Evolutionary conservation across 2,329 filamentous ascomycete species (phyloP).

Genomic region (Aspergillus sojae): DNA sequence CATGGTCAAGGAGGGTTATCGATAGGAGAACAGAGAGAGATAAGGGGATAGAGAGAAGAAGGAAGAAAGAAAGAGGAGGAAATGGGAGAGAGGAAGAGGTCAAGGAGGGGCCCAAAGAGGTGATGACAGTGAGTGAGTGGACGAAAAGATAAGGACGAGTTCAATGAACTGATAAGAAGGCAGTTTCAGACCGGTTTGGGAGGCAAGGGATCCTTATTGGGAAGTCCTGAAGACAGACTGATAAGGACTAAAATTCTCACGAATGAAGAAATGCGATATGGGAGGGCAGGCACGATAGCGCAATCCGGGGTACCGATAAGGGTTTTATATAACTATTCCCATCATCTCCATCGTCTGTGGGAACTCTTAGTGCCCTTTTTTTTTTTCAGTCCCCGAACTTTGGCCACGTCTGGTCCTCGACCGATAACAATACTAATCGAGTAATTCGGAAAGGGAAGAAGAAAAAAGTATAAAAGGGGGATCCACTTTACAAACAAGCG

Average conservation of each 20-base stretch:
- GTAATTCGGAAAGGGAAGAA: constrained; percentile 8
- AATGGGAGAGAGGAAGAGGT: not conserved
- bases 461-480: constrained; percentile 1
- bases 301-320: constrained; percentile 15
- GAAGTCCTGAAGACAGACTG: not conserved
- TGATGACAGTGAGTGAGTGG: constrained; percentile 6
- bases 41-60: constrained; percentile 12
- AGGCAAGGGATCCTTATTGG: constrained; percentile 7
- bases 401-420: not conserved
- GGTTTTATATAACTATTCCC: constrained; percentile 10
- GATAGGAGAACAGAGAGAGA: constrained; percentile 19
- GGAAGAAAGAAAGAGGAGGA: constrained; percentile 1
- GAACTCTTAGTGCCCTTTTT: not conserved
- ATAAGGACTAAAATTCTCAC: constrained; percentile 9
- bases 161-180: constrained; percentile 9
- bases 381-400: not conserved
- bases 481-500: constrained; percentile 6
- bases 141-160: constrained; percentile 9
- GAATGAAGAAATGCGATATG: not conserved
- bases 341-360: not conserved
- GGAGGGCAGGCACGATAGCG: not conserved
- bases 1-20: constrained; percentile 18
- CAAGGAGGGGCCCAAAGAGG: constrained; percentile 1
- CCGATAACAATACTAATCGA: constrained; percentile 9
- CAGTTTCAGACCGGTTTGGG: not conserved